Conservation (phyloP, 495 filamentous ascomycete genomes). For the Hypoxylon lenormandii region DNA sequence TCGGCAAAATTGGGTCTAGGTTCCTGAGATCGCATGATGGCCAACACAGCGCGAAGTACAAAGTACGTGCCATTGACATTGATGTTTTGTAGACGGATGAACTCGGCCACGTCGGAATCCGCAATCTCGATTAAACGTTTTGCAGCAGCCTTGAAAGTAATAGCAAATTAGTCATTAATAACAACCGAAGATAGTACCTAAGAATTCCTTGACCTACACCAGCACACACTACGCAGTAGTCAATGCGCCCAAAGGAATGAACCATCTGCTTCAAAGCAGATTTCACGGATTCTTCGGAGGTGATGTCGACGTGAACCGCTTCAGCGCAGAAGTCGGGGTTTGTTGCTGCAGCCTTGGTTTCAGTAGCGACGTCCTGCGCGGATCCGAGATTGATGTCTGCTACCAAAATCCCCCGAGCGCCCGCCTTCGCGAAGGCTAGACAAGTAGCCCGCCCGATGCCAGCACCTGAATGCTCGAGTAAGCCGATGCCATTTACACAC, state of each 20-base stretch:
- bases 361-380: conserved; percentile 43
- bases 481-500: background rate
- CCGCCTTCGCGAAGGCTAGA: conserved; percentile 52
- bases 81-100: conserved; percentile 25
- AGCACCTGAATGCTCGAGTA: conserved; percentile 14
- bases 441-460: conserved; percentile 54
- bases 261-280: conserved; percentile 46
- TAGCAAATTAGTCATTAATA: background rate
- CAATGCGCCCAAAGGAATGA: conserved; percentile 51
- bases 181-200: background rate
- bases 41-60: background rate
- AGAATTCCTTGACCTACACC: conserved; percentile 43
- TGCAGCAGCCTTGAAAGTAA: background rate
- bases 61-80: background rate
- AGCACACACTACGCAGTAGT: conserved; percentile 56
- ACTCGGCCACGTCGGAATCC: conserved; percentile 30
- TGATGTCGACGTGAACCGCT: conserved; percentile 51
- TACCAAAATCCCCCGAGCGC: conserved; percentile 52
- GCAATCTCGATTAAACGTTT: background rate
- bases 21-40: conserved; percentile 1
- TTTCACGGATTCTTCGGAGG: conserved; percentile 48
- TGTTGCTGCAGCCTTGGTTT: conserved; percentile 44
- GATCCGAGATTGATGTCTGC: conserved; percentile 53
- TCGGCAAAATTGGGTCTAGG: background rate
- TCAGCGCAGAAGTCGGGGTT: conserved; percentile 48